Evolutionary conservation across 495 filamentous ascomycete species (phyloP).

Genomic region (Gamarada debralockiae): DNA sequence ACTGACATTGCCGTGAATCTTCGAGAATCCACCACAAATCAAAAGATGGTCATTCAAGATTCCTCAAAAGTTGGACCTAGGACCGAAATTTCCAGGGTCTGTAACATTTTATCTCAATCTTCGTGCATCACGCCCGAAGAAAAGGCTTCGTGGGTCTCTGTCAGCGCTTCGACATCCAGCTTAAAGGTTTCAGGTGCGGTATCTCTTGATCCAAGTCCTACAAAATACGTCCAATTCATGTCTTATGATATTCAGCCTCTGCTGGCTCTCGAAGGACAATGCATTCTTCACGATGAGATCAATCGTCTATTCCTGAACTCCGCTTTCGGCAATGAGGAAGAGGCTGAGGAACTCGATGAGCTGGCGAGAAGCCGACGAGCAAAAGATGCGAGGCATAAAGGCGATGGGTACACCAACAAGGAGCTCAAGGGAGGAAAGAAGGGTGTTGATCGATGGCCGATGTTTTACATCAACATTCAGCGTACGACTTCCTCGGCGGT

Average conservation of each 20-base stretch:
- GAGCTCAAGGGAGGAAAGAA: conserved; percentile 57
- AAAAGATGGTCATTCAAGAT: conserved; percentile 11
- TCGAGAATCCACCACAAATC: conserved; percentile 31
- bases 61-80: not conserved
- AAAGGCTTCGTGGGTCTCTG: conserved; percentile 57
- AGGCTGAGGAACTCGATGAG: conserved; percentile 28
- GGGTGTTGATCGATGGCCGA: conserved; percentile 79
- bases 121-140: conserved; percentile 50
- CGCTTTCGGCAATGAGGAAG: conserved; percentile 66
- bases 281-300: conserved; percentile 71
- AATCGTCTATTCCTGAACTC: conserved; percentile 77
- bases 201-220: conserved; percentile 64
- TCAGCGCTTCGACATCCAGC: conserved; percentile 57
- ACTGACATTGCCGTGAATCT: conserved; percentile 38
- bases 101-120: conserved; percentile 60
- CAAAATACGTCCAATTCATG: conserved; percentile 74
- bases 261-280: conserved; percentile 47
- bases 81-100: conserved; percentile 30
- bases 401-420: conserved; percentile 47
- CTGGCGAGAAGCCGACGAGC: conserved; percentile 33
- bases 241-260: conserved; percentile 65
- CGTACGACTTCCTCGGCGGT: conserved; percentile 21
- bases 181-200: conserved; percentile 65
- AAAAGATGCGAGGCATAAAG: conserved; percentile 38
- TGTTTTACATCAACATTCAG: conserved; percentile 81